Percentiles rank a stretch among this genome's conserved stretches.
Evolutionary conservation across 495 filamentous ascomycete genomes (phyloP).

Genomic region (Jackrogersella multiformis): DNA sequence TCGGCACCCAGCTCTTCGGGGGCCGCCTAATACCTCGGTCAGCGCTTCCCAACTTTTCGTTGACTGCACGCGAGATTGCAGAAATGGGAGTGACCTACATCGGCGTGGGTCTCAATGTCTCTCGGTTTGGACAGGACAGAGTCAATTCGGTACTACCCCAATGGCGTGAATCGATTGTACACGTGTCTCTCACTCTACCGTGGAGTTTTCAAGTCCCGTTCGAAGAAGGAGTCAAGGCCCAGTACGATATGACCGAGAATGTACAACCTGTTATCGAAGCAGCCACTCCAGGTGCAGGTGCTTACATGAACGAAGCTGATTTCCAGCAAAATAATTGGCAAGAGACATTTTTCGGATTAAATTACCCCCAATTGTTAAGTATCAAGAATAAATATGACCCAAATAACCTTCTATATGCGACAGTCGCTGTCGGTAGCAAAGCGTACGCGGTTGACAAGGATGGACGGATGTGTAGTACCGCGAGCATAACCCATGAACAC

Average conservation of each 20-base stretch:
- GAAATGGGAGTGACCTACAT: constrained; percentile 57
- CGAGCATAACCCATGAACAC: neutral
- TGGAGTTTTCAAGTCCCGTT: constrained; percentile 35
- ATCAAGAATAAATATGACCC: constrained; percentile 50
- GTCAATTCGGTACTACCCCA: constrained; percentile 65
- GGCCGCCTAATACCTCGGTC: constrained; percentile 66
- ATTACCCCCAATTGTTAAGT: constrained; percentile 43
- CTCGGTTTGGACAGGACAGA: constrained; percentile 54
- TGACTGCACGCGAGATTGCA: constrained; percentile 56
- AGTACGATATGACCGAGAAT: constrained; percentile 59
- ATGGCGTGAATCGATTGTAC: constrained; percentile 65
- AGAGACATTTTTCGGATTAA: constrained; percentile 50
- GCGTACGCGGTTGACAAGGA: constrained; percentile 16
- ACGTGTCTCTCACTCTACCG: constrained; percentile 30
- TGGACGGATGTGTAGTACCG: constrained; percentile 24
- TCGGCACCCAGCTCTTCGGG: constrained; percentile 59
- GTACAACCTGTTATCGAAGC: constrained; percentile 56
- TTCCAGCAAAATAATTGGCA: constrained; percentile 52
- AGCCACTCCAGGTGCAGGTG: constrained; percentile 44
- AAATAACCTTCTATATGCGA: constrained; percentile 17
- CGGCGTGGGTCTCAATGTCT: constrained; percentile 44
- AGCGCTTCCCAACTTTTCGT: constrained; percentile 56
- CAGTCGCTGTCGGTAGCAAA: constrained; percentile 28
- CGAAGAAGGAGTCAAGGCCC: constrained; percentile 52
- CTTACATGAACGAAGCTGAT: constrained; percentile 61